These are phyloP conservation scores for Oemleria cerasiformis DNA, from an alignment of 306 rosid species.

Conservation along the genomic window DNA sequence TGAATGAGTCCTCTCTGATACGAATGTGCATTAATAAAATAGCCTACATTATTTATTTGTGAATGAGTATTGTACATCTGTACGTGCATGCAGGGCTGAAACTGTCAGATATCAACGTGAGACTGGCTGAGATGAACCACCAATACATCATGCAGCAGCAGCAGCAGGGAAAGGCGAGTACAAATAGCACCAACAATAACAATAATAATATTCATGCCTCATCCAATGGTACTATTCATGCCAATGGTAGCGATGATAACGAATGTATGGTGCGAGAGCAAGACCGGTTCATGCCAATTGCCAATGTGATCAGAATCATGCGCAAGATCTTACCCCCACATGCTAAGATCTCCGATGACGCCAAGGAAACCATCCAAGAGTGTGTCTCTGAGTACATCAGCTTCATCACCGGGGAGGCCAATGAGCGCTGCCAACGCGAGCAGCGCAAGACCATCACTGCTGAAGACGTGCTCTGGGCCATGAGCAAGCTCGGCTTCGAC, in stretches of 20 bases:
- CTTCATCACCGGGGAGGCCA: slow-evolving; percentile 86
- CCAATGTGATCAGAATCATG: slow-evolving; percentile 88
- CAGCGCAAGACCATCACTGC: slow-evolving; percentile 84
- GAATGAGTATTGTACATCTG: too few species aligned
- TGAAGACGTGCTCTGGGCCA: slow-evolving; percentile 88
- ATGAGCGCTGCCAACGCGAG: slow-evolving; percentile 83
- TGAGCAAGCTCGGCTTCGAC: slow-evolving; percentile 84
- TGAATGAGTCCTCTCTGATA: too few species aligned
- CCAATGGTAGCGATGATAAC: slow-evolving; percentile 28
- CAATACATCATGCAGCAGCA: not conserved
- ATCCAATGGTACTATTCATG: not conserved
- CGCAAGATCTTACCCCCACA: slow-evolving; percentile 74
- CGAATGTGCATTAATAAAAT: too few species aligned
- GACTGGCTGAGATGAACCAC: slow-evolving; percentile 28
- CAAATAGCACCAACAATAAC: slow-evolving; percentile 4
- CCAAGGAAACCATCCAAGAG: slow-evolving; percentile 84
- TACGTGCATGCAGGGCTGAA: slow-evolving; percentile 39
- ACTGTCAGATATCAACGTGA: slow-evolving; percentile 27
- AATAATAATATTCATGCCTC: not conserved
- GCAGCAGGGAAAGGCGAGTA: not conserved
- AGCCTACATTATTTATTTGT: too few species aligned
- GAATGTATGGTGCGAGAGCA: slow-evolving; percentile 81
- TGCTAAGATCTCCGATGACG: slow-evolving; percentile 77
- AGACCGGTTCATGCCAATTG: slow-evolving; percentile 93
- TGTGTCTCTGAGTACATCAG: slow-evolving; percentile 85